A percentile compares a stretch with the other conserved stretches of the same genome.
phyloP scores from a whole-genome alignment of 805 yeast species.

The Wickerhamomyces xylosicus region DNA sequence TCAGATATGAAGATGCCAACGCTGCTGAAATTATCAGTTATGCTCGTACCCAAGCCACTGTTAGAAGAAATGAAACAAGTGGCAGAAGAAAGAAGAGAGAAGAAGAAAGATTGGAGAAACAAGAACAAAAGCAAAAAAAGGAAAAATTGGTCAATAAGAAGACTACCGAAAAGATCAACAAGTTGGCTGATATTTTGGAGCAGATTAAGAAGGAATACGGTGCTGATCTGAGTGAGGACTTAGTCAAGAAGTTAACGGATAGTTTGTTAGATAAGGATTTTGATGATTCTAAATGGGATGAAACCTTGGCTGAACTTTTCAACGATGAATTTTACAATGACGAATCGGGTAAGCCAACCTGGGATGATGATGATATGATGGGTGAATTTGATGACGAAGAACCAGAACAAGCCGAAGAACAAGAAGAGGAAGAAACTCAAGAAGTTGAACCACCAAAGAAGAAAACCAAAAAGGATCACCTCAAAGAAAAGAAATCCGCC shows the following conservation, averaged over 20 bases:
- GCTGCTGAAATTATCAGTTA: conserved; percentile 87
- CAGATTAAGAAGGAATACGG: conserved; percentile 33
- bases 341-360: conserved; percentile 46
- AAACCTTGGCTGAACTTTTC: conserved; percentile 72
- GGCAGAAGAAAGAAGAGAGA: conserved; percentile 79
- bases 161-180: conserved; percentile 67
- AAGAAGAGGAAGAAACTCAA: conserved; percentile 29
- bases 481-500: conserved; percentile 42
- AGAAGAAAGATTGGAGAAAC: conserved; percentile 44
- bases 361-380: conserved; percentile 50
- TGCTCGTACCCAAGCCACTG: conserved; percentile 89
- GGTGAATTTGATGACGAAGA: conserved; percentile 31
- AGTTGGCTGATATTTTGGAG: conserved; percentile 55
- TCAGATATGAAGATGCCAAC: conserved; percentile 87
- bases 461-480: conserved; percentile 43
- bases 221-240: conserved; percentile 39
- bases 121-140: conserved; percentile 40
- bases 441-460: conserved; percentile 23
- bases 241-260: conserved; percentile 60
- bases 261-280: conserved; percentile 79
- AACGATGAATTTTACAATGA: conserved; percentile 73
- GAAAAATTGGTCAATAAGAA: conserved; percentile 57
- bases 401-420: conserved; percentile 18
- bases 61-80: conserved; percentile 69
- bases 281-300: conserved; percentile 87